Conservation (phyloP, 2,329 filamentous ascomycete species). For the Gliomastix tumulicola region DNA sequence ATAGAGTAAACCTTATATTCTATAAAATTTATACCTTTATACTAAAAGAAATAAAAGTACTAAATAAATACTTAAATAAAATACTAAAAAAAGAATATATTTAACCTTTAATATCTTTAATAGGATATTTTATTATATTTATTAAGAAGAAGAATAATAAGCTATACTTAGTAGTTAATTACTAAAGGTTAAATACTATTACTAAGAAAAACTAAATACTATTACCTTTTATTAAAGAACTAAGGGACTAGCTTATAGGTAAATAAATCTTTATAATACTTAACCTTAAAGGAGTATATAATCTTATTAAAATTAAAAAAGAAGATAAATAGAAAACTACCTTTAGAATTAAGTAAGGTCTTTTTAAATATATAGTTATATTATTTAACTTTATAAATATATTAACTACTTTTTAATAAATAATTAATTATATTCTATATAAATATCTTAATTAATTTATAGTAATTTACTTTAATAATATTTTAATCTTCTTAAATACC, state of each 20-base stretch:
- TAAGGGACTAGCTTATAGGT: constrained; percentile 10
- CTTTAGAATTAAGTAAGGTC: constrained; percentile 15
- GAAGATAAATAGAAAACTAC: constrained; percentile 24
- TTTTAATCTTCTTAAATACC: neutral
- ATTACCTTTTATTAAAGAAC: constrained; percentile 14
- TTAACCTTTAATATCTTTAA: neutral
- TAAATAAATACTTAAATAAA: constrained; percentile 3
- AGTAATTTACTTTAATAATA: neutral
- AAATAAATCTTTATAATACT: constrained; percentile 7
- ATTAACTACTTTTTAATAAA: constrained; percentile 5
- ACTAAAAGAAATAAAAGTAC: constrained; percentile 2
- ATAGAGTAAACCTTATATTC: constrained; percentile 3
- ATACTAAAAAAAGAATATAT: constrained; percentile 10
- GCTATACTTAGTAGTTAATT: constrained; percentile 15
- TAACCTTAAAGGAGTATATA: constrained; percentile 14
- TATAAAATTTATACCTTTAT: constrained; percentile 6
- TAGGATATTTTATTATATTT: constrained; percentile 1
- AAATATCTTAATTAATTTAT: constrained; percentile 14
- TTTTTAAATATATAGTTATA: constrained; percentile 3
- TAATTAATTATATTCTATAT: constrained; percentile 2
- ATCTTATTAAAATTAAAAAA: constrained; percentile 20
- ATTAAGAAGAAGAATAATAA: constrained; percentile 1
- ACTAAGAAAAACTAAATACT: constrained; percentile 14
- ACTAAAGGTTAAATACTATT: constrained; percentile 13
- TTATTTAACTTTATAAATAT: constrained; percentile 10